Base-by-base conservation (phyloP, 306 rosid species). In the Cucurbita argyrosperma region DNA sequence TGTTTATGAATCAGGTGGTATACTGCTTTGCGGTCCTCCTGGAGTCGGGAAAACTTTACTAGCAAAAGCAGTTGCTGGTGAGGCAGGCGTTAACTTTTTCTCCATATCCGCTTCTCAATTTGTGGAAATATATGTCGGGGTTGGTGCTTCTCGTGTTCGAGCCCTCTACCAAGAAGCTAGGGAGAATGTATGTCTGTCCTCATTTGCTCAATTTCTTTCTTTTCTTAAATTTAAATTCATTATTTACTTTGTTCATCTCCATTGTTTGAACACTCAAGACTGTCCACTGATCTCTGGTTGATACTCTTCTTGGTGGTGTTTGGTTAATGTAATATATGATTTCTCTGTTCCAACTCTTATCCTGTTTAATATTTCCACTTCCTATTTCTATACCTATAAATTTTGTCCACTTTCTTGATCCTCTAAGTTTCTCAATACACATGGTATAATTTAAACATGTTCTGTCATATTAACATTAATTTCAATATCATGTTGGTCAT, bases 61-160 rank as follows among this genome's bases (percentile, higher is more conserved):
- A 59, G 98, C 98, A 74, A 94, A 94, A 85, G 98, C 98, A 18
- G 98, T 94, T 71, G 98, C 98, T 79, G 98, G 98, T 55, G 98
- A 94, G 84, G 98, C 98, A 18, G 98, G 98, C 39, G 98, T 94
- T 68, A 94, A 94, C 87, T 94, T 94, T 81, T 94, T 94, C 88
- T 94, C 98, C 68, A 94, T 94, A 73, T 94, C 98, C 42, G 98
- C 98, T 79, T 94, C 98, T 45, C 97, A 94, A 76, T 94, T 94
- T 64, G 97, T 94, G 77, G 98, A 94, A 74, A 94, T 94, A 80
- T 94, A 90, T 58, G 97, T 94, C 10, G 98, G 98, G 61, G 98
- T 94, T 11, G 98, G 98, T 81, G 98, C 98, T 80, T 94, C 98
- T 78, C 94, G 98, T 81, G 98, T 94, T 67, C 87, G 98, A 76